phyloP scores from a whole-genome alignment of 2,329 filamentous ascomycete species.

The Hansfordia pulvinata region DNA sequence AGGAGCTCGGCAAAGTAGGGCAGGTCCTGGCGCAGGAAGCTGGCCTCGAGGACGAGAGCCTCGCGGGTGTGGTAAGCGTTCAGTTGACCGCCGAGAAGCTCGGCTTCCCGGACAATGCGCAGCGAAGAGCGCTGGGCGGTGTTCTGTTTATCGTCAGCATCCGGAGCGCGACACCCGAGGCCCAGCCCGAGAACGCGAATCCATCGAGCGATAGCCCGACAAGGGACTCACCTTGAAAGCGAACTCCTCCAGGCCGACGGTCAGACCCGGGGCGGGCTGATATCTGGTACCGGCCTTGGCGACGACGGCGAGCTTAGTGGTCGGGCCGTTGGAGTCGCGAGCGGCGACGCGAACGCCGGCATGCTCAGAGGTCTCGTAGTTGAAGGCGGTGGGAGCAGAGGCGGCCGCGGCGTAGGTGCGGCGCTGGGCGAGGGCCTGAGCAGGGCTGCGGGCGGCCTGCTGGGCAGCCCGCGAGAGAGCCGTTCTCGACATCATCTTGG shows the following conservation, averaged over 20 bases:
- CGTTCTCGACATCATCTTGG: conserved; percentile 50
- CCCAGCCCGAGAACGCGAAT: conserved; percentile 2
- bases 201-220: conserved; percentile 3
- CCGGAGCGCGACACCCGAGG: conserved; percentile 2
- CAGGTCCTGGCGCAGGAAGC: conserved; percentile 88
- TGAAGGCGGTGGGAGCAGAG: conserved; percentile 50
- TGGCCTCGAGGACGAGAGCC: conserved; percentile 82
- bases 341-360: conserved; percentile 85
- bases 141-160: too few species aligned
- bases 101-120: conserved; percentile 86
- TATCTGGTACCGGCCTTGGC: conserved; percentile 91
- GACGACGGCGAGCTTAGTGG: conserved; percentile 81
- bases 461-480: conserved; percentile 43
- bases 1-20: conserved; percentile 96
- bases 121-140: conserved; percentile 80
- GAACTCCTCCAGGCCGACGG: conserved; percentile 84
- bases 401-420: conserved; percentile 46
- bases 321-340: conserved; percentile 77
- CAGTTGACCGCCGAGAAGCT: conserved; percentile 88
- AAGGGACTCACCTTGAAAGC: conserved; percentile 72
- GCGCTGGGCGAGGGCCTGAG: conserved; percentile 33
- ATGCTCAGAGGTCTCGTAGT: conserved; percentile 78
- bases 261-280: conserved; percentile 77
- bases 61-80: conserved; percentile 81
- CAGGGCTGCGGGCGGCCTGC: conserved; percentile 44